These are phyloP conservation scores for Puccinia coronata DNA, from an alignment of 1,284 basidiomycete genomes.

Conservation along the genomic window DNA sequence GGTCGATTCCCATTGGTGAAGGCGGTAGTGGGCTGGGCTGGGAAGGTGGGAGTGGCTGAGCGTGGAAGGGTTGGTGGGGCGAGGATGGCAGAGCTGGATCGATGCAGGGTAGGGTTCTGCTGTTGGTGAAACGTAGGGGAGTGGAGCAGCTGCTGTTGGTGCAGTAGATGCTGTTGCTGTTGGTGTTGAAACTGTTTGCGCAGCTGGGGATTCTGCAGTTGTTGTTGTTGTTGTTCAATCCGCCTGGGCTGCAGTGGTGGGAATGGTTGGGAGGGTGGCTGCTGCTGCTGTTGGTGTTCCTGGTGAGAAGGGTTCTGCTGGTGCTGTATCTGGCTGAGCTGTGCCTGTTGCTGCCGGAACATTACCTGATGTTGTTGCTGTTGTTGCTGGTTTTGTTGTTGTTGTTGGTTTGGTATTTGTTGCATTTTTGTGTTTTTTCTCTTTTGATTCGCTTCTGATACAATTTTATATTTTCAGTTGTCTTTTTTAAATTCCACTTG, in stretches of 20 bases:
- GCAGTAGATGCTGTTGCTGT: background rate
- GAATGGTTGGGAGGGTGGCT: background rate
- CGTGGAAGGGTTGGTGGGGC: background rate
- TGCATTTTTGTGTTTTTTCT: no score
- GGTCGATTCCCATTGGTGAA: constrained; percentile 1
- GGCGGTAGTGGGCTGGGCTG: background rate
- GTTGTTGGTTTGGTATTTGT: no score
- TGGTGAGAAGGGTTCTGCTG: constrained; percentile 5
- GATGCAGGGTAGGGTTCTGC: background rate
- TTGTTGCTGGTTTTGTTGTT: no score
- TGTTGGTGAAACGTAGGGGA: background rate
- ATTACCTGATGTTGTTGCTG: constrained; percentile 57
- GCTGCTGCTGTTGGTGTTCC: background rate
- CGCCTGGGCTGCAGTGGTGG: background rate
- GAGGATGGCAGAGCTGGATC: constrained; percentile 7
- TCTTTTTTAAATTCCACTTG: no score
- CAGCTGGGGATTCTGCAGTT: constrained; percentile 13
- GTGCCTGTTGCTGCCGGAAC: constrained; percentile 52
- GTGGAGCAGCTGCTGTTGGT: constrained; percentile 31
- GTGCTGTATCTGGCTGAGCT: no score
- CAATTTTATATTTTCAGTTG: no score
- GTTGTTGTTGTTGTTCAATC: constrained; percentile 52
- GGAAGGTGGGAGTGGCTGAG: constrained; percentile 24
- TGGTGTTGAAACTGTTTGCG: constrained; percentile 30
- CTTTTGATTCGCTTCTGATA: no score